Conservation (phyloP, 2,329 filamentous ascomycete species). For the Cercospora citrullina region DNA sequence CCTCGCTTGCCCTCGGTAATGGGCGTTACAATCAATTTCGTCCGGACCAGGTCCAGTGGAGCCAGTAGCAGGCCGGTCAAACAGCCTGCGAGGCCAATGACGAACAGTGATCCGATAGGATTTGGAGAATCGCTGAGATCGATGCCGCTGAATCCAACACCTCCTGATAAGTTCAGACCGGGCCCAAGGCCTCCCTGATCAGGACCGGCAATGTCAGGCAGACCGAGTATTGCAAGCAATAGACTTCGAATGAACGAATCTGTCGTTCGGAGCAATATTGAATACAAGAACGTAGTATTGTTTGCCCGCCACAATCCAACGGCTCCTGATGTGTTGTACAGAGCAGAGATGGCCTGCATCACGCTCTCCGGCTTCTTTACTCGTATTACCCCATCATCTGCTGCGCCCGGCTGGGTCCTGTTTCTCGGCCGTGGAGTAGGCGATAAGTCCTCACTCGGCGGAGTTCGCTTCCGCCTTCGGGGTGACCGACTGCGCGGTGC, state of each 20-base stretch:
- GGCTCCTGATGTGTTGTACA: constrained; percentile 86
- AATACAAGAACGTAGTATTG: constrained; percentile 90
- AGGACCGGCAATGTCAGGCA: constrained; percentile 79
- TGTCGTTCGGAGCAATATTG: constrained; percentile 77
- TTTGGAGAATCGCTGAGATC: constrained; percentile 81
- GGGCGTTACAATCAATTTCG: constrained; percentile 75
- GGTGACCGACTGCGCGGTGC: constrained; percentile 56
- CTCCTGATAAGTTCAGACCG: constrained; percentile 51
- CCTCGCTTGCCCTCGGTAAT: constrained; percentile 72
- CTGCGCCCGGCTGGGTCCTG: constrained; percentile 27
- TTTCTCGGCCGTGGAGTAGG: constrained; percentile 35
- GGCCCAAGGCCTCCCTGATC: constrained; percentile 66
- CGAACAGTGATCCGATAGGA: constrained; percentile 75
- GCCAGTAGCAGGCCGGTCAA: constrained; percentile 77
- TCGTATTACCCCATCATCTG: constrained; percentile 58
- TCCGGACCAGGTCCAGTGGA: constrained; percentile 87
- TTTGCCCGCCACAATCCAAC: constrained; percentile 94
- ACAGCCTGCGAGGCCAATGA: constrained; percentile 65
- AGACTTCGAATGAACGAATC: constrained; percentile 92
- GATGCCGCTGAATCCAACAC: constrained; percentile 55
- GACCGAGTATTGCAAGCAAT: constrained; percentile 84
- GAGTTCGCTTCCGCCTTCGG: constrained; percentile 40
- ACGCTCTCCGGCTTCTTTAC: constrained; percentile 77
- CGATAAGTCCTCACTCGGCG: constrained; percentile 31
- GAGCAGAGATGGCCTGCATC: constrained; percentile 78